A percentile compares a stretch with the other conserved stretches of the same genome.
Evolutionary conservation across 192 early-diverging fungal genomes (phyloP).

Genomic region (Coemansia guatemalensis): DNA sequence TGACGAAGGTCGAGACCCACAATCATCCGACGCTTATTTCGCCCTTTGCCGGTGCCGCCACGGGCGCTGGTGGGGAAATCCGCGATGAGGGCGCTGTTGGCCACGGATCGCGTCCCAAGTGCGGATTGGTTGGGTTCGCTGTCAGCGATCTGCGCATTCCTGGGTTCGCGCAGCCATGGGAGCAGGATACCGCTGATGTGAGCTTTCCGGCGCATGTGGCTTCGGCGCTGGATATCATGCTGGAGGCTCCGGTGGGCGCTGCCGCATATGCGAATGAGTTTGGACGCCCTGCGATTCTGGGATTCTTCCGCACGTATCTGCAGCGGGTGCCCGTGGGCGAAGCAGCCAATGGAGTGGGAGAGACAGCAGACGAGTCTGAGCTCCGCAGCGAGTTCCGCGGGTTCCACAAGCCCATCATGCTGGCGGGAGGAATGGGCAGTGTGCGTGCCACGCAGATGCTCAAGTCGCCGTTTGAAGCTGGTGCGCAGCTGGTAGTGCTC

Average conservation of each 20-base stretch:
- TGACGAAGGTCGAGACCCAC: constrained; percentile 99
- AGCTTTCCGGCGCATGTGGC: constrained; percentile 91
- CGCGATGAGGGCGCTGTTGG: constrained; percentile 99
- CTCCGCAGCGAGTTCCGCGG: constrained; percentile 75
- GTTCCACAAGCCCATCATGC: constrained; percentile 99
- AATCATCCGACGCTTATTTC: constrained; percentile 99
- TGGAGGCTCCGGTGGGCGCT: constrained; percentile 94
- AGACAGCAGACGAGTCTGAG: constrained; percentile 52
- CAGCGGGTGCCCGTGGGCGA: constrained; percentile 35
- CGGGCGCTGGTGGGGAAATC: constrained; percentile 99
- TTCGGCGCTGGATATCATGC: constrained; percentile 95
- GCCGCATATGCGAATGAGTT: constrained; percentile 99
- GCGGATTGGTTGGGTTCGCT: constrained; percentile 92
- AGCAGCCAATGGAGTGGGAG: constrained; percentile 12
- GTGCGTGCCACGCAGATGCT: constrained; percentile 86
- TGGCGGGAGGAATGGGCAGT: constrained; percentile 95
- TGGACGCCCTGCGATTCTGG: constrained; percentile 90
- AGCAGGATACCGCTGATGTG: constrained; percentile 59
- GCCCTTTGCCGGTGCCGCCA: constrained; percentile 97
- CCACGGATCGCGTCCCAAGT: constrained; percentile 91
- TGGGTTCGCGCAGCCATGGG: constrained; percentile 91
- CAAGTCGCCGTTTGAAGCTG: constrained; percentile 83
- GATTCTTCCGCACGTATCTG: constrained; percentile 96
- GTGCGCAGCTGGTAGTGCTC: constrained; percentile 82
- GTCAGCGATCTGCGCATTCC: constrained; percentile 96